Evolutionary conservation across 768 basidiomycete species (phyloP).

Genomic region (Suillus placidus): DNA sequence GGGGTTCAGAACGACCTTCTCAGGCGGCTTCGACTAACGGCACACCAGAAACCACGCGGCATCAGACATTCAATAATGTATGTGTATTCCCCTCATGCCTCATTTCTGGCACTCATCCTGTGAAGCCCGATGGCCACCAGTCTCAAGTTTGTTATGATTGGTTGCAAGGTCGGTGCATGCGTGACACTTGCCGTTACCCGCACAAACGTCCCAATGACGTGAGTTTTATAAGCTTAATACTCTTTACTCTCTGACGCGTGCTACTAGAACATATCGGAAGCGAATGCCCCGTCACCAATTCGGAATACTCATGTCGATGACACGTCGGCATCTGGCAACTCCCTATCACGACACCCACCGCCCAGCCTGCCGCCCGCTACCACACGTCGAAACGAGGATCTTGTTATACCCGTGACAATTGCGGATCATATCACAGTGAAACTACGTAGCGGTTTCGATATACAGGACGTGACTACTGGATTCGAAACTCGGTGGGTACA

Average conservation of each 20-base stretch:
- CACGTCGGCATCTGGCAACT: not conserved
- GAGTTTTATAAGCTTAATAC: not conserved
- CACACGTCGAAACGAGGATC: not conserved
- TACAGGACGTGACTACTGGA: slow-evolving; percentile 60
- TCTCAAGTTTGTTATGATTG: not conserved
- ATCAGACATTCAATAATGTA: not conserved
- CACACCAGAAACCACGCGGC: not conserved
- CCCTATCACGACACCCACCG: not conserved
- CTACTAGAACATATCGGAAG: not conserved
- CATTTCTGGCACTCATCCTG: not conserved
- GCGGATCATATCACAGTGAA: slow-evolving; percentile 59
- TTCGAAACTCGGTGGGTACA: slow-evolving; percentile 70
- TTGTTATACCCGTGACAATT: slow-evolving; percentile 34
- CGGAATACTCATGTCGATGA: not conserved
- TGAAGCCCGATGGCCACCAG: not conserved
- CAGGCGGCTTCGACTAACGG: not conserved
- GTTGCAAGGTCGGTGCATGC: not conserved
- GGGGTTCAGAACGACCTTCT: not conserved
- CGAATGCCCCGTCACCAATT: not conserved
- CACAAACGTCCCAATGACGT: not conserved
- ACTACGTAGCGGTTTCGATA: slow-evolving; percentile 62
- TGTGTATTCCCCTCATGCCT: not conserved
- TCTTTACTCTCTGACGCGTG: not conserved
- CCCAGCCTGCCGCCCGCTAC: not conserved
- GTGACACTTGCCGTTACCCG: fast-evolving